Percentiles rank a stretch among this genome's conserved stretches.
phyloP scores from a whole-genome alignment of 176 grass and related monocot species.

The Oryza brachyantha region DNA sequence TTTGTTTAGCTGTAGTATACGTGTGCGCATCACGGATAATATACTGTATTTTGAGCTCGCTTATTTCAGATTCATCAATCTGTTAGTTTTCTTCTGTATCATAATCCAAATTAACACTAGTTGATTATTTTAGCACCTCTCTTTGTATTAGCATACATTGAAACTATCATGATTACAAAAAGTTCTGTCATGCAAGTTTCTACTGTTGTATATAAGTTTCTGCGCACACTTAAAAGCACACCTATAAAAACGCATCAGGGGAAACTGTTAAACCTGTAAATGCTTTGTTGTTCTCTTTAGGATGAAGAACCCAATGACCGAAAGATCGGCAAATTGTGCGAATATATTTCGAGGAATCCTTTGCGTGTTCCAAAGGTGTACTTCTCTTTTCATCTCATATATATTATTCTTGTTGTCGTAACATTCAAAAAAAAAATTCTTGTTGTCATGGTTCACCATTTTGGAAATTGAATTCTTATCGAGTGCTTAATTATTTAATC shows the following conservation, averaged over 20 bases:
- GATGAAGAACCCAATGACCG: slow-evolving; percentile 90
- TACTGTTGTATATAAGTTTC: not conserved
- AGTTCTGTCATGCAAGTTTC: not conserved
- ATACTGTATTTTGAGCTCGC: not conserved
- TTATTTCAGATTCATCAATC: not conserved
- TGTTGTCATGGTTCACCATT: not conserved
- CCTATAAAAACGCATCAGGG: not conserved
- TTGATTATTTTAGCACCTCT: not conserved
- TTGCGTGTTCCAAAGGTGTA: slow-evolving; percentile 87
- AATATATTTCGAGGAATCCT: slow-evolving; percentile 91
- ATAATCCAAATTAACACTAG: not conserved
- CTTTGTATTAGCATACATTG: not conserved
- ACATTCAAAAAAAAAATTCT: too few species aligned
- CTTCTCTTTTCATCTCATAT: not conserved
- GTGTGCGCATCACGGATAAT: not conserved
- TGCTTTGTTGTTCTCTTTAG: slow-evolving; percentile 37
- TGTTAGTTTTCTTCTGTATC: not conserved
- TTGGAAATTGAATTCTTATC: not conserved
- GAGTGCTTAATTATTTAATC: not conserved
- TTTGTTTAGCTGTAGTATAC: not conserved
- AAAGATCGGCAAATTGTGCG: slow-evolving; percentile 90
- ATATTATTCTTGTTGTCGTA: too few species aligned
- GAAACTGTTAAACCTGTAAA: not conserved
- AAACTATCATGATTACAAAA: not conserved
- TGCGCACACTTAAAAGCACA: not conserved